Percentiles rank a stretch among this genome's conserved stretches.
These are phyloP conservation scores for Penicillium concentricum DNA, from an alignment of 2,329 filamentous ascomycete genomes.

Conservation along the genomic window DNA sequence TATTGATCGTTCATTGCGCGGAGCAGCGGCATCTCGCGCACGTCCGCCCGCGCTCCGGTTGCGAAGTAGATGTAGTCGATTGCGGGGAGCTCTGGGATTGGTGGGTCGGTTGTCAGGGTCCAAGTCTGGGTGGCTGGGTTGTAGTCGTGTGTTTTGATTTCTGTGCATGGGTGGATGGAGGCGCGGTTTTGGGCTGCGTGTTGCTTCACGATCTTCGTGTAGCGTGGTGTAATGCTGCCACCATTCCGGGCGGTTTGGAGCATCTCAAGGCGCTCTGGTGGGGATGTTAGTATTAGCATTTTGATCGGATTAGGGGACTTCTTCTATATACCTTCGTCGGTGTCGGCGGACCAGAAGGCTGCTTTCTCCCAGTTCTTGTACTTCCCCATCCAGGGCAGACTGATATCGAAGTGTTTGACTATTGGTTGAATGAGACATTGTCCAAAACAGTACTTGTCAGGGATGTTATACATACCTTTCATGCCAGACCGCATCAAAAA, in stretches of 20 bases:
- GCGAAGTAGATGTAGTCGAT: conserved; percentile 74
- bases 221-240: conserved; percentile 72
- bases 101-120: conserved; percentile 55
- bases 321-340: conserved; percentile 52
- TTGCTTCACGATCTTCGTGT: conserved; percentile 64
- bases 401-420: conserved; percentile 76
- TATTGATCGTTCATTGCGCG: conserved; percentile 58
- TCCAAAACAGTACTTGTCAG: rapidly evolving
- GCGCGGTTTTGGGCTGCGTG: conserved; percentile 56
- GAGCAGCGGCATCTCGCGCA: conserved; percentile 61
- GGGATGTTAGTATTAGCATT: background rate
- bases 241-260: conserved; percentile 67
- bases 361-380: conserved; percentile 76
- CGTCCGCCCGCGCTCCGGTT: conserved; percentile 67
- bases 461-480: conserved; percentile 38
- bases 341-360: conserved; percentile 73
- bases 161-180: conserved; percentile 58
- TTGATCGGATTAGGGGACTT: conserved; percentile 2
- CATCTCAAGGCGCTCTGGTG: conserved; percentile 64
- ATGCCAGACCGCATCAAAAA: conserved; percentile 63
- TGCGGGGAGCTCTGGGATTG: conserved; percentile 48
- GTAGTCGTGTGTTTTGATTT: conserved; percentile 54
- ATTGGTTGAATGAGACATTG: conserved; percentile 4
- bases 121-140: conserved; percentile 50
- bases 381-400: conserved; percentile 77